These are phyloP conservation scores for Penicillium psychrosexuale DNA, from an alignment of 2,329 filamentous ascomycete species.

Conservation along the genomic window DNA sequence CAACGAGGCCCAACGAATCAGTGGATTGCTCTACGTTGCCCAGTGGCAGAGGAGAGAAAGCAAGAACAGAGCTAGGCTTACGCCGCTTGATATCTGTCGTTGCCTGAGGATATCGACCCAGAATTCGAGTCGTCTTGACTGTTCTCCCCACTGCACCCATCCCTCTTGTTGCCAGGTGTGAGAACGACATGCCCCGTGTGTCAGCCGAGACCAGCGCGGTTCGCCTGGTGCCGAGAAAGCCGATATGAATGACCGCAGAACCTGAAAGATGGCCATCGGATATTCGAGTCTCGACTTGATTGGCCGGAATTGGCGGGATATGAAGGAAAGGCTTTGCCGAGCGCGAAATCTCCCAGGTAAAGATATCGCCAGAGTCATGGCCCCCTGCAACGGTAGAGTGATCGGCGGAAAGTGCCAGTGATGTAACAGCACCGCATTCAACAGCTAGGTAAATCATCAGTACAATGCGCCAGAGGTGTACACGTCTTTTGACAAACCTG, in stretches of 20 bases:
- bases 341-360: slow-evolving; percentile 89
- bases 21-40: slow-evolving; percentile 91
- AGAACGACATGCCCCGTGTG: slow-evolving; percentile 95
- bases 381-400: slow-evolving; percentile 88
- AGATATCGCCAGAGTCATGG: slow-evolving; percentile 85
- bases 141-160: slow-evolving; percentile 79
- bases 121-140: slow-evolving; percentile 83
- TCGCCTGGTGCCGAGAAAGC: slow-evolving; percentile 87
- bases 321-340: slow-evolving; percentile 84
- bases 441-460: slow-evolving; percentile 57
- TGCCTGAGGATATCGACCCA: slow-evolving; percentile 81
- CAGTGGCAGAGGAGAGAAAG: slow-evolving; percentile 83
- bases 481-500: slow-evolving; percentile 56
- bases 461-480: neutral
- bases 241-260: slow-evolving; percentile 80
- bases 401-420: slow-evolving; percentile 87
- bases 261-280: slow-evolving; percentile 78
- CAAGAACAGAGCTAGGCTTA: slow-evolving; percentile 92
- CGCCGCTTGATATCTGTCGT: slow-evolving; percentile 62
- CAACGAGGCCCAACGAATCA: slow-evolving; percentile 84
- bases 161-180: slow-evolving; percentile 88
- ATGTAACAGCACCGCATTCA: slow-evolving; percentile 82
- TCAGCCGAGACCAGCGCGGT: slow-evolving; percentile 95
- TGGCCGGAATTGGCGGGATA: slow-evolving; percentile 71
- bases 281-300: slow-evolving; percentile 62